A percentile compares a stretch with the other conserved stretches of the same genome.
Evolutionary conservation across 495 filamentous ascomycete species (phyloP).

Genomic region (Niebla homalea): DNA sequence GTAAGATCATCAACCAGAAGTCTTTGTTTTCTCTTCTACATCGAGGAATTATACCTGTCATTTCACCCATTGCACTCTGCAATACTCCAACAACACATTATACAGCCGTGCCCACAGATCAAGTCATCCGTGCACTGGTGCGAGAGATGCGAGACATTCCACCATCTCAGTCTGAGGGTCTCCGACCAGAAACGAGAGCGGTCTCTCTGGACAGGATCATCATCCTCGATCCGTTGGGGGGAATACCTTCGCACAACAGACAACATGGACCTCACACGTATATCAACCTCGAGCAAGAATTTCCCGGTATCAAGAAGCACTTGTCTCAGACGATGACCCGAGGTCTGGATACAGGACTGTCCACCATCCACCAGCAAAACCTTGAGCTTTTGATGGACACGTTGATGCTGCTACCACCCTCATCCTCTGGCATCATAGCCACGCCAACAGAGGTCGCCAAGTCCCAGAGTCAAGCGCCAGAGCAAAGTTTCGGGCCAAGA

Average conservation of each 20-base stretch:
- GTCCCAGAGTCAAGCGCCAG: constrained; percentile 31
- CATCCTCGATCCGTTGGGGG: constrained; percentile 75
- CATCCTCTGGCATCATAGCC: constrained; percentile 76
- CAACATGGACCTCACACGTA: constrained; percentile 70
- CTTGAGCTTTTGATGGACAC: constrained; percentile 52
- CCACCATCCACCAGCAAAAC: constrained; percentile 52
- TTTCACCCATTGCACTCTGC: constrained; percentile 55
- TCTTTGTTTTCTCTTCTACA: constrained; percentile 55
- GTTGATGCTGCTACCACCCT: constrained; percentile 66
- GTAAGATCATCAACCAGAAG: constrained; percentile 41
- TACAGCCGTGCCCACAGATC: constrained; percentile 43
- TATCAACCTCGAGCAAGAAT: constrained; percentile 91
- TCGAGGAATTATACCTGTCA: constrained; percentile 65
- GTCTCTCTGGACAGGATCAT: constrained; percentile 75
- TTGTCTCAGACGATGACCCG: constrained; percentile 24
- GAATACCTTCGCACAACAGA: constrained; percentile 60
- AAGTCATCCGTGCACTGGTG: constrained; percentile 57
- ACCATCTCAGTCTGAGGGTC: not conserved
- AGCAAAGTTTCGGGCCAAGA: constrained; percentile 39
- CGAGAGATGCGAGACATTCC: constrained; percentile 53
- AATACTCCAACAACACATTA: constrained; percentile 37
- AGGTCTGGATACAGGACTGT: constrained; percentile 6
- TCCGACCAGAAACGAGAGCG: constrained; percentile 19
- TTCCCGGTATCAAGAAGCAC: constrained; percentile 47
- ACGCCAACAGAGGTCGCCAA: constrained; percentile 72